Percentiles rank a stretch among this genome's conserved stretches.
These are phyloP conservation scores for Toxicodendron radicans DNA, from an alignment of 345 rosid genomes.

Conservation along the genomic window DNA sequence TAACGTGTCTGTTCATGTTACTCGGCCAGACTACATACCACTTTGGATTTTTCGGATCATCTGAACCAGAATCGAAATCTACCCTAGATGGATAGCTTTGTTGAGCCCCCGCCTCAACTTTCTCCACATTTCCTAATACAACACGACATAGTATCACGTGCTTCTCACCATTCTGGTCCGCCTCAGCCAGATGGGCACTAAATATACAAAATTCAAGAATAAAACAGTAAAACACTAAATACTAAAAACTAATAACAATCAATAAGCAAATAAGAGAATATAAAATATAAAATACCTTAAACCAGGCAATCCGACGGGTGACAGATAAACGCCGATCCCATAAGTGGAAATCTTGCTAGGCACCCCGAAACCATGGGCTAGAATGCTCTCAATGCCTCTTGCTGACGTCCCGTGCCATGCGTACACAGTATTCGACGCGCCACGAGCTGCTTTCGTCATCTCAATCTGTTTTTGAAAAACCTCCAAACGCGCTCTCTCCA, in stretches of 20 bases:
- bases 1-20: conserved; percentile 39
- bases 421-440: conserved; percentile 29
- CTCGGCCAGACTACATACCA: conserved; percentile 47
- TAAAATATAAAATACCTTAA: conserved; percentile 25
- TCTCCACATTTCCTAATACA: conserved; percentile 47
- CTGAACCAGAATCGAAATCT: conserved; percentile 43
- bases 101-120: conserved; percentile 37
- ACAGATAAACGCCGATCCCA: conserved; percentile 44
- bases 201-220: conserved; percentile 9
- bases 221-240: neutral
- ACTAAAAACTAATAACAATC: neutral
- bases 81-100: conserved; percentile 38
- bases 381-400: conserved; percentile 24
- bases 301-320: conserved; percentile 40
- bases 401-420: conserved; percentile 50
- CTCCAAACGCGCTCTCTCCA: conserved; percentile 34
- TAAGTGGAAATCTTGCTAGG: conserved; percentile 25
- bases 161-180: conserved; percentile 44
- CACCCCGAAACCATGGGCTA: conserved; percentile 44
- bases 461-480: conserved; percentile 37
- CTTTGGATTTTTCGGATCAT: conserved; percentile 40
- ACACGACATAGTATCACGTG: conserved; percentile 49
- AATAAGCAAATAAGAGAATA: neutral
- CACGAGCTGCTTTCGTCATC: conserved; percentile 27
- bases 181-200: conserved; percentile 36